These are phyloP conservation scores for Dendrobium huoshanense DNA, from an alignment of 106 monocot genomes.

Conservation along the genomic window DNA sequence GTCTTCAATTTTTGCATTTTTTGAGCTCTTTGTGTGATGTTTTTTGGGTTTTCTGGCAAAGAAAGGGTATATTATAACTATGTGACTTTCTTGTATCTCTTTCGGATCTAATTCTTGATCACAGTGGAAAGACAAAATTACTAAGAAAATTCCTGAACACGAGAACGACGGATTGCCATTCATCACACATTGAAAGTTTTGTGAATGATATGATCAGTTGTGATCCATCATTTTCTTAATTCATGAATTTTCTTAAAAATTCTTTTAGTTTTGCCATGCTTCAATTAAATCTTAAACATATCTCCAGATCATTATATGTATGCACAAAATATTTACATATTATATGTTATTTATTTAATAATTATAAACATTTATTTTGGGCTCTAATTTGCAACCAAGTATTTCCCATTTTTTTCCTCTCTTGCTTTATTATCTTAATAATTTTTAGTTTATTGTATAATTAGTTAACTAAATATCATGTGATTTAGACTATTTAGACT, in stretches of 20 bases:
- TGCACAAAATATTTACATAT: neutral
- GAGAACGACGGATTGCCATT: neutral
- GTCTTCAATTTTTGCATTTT: conserved; percentile 65
- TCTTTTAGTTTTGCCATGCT: neutral
- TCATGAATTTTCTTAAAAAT: neutral
- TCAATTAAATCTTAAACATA: too few relatives aligned
- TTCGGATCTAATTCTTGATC: neutral
- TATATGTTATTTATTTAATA: neutral
- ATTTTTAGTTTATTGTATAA: too few relatives aligned
- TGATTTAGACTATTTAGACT: too few relatives aligned
- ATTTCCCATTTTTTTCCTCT: too few relatives aligned
- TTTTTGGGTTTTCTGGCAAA: conserved; percentile 70
- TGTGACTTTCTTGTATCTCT: neutral
- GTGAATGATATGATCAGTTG: neutral
- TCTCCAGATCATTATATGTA: too few relatives aligned
- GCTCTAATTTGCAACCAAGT: neutral
- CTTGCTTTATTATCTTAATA: too few relatives aligned
- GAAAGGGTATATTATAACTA: conserved; percentile 43
- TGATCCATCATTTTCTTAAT: neutral
- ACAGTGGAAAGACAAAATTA: neutral
- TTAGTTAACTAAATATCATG: too few relatives aligned
- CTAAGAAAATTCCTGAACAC: neutral
- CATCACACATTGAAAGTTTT: neutral
- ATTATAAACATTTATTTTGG: neutral
- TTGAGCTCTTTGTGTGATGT: conserved; percentile 85